A percentile compares a stretch with the other conserved stretches of the same genome.
phyloP scores from a whole-genome alignment of 2,329 filamentous ascomycete species.

The Aspergillus quadricinctus region DNA sequence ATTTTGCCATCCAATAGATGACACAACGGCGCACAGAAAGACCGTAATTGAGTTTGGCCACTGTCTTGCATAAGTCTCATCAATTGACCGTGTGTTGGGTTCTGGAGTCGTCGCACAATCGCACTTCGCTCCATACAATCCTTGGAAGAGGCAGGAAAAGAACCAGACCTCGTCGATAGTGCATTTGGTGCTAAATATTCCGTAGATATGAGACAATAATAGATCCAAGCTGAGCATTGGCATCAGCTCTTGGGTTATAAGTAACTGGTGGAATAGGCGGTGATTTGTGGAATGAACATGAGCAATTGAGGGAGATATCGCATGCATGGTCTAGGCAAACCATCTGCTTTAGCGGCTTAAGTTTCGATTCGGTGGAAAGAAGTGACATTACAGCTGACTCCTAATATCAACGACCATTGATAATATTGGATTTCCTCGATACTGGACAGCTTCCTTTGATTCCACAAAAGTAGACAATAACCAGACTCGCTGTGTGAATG shows the following conservation, averaged over 20 bases:
- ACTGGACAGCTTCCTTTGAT: background rate
- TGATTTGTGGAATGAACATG: background rate
- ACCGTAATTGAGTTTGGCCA: background rate
- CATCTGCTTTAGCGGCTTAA: background rate
- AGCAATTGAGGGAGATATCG: background rate
- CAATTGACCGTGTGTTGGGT: background rate
- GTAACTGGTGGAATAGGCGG: background rate
- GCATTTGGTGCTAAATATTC: background rate
- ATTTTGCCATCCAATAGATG: background rate
- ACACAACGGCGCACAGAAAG: background rate
- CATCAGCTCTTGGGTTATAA: background rate
- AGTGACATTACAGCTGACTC: background rate
- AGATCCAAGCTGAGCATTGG: background rate
- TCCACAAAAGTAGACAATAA: background rate
- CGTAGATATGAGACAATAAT: background rate
- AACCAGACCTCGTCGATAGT: background rate
- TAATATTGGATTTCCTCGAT: background rate
- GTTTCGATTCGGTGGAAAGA: background rate
- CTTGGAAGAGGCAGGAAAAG: background rate
- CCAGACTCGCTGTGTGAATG: background rate
- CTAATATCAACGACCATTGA: background rate
- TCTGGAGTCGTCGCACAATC: background rate
- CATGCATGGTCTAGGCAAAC: background rate
- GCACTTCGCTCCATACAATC: background rate
- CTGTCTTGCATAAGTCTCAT: background rate